A percentile compares a stretch with the other conserved stretches of the same genome.
phyloP scores from a whole-genome alignment of 106 monocot species.

The Phalaenopsis aphrodite region DNA sequence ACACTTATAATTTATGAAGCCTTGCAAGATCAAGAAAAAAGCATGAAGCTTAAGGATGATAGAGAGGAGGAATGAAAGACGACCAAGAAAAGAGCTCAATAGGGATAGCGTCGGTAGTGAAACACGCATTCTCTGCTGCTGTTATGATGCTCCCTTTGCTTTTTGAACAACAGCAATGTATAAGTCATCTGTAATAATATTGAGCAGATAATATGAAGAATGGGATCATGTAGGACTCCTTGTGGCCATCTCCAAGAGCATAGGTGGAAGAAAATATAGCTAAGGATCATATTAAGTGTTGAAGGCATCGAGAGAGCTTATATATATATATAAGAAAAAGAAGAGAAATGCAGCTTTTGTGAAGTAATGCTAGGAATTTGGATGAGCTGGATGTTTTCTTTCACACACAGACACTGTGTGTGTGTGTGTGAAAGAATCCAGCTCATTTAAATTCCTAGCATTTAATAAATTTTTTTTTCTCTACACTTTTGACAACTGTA shows the following conservation, averaged over 20 bases:
- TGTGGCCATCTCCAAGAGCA: no score
- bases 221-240: not conserved
- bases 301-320: not conserved
- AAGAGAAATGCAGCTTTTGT: no score
- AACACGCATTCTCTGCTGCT: no score
- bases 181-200: not conserved
- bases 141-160: not conserved
- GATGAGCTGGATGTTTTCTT: no score
- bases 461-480: no score
- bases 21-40: constrained; percentile 8
- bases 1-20: not conserved
- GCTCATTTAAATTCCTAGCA: no score
- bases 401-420: no score
- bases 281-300: not conserved
- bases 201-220: not conserved
- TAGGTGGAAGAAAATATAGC: not conserved
- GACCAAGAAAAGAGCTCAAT: not conserved
- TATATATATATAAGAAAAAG: not conserved
- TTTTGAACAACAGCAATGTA: not conserved
- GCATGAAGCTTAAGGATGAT: not conserved
- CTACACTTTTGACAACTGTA: no score
- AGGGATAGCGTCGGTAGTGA: not conserved
- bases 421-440: no score
- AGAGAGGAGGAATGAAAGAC: not conserved
- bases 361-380: no score